Evolutionary conservation across 1,284 basidiomycete species (phyloP), one percentile per base, ranked within the genome.

Genomic region (Moniliella sp.): DNA sequence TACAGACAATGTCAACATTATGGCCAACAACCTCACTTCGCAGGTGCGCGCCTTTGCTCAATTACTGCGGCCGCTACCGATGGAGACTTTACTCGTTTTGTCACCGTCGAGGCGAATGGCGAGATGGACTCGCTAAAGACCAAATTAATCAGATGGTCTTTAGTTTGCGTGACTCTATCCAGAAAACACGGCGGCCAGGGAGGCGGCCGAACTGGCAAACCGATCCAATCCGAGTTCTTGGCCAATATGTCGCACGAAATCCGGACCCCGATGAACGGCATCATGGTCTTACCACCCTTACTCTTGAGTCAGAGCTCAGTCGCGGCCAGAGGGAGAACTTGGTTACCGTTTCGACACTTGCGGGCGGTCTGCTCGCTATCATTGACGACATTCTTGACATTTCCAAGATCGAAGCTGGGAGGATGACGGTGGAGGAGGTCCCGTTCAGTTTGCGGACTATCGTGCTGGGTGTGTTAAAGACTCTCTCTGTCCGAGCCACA

Each of bases 121-220:
- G 91, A 97, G 64, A 94, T 97, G 91, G 86, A 97, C 65, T 86
- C 80, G 40, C 71, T 99, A 65, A 97, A 97, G 70, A 94, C 83
- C 4, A 91, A 94, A 91, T 91, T 67, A 88, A 91, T 58, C 82
- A 91, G 63, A 94, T 94, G 88, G 83, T 97, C 39, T 93, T 84
- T 67, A 88, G 88, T 60, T 70, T 97, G 61, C 72, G 88, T 94
- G 88, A 97, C 62, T 76, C 74, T 46, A 88, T 99, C 40, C 91
- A 97, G 69, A 93, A 88, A 74, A 97, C 50, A 48, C 0, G 59
- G 57, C 1, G 61, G 61, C 52, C 39, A 67, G 64, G 66, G 66
- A 63, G 62, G 65, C 60, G 55, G 65, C 64, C 41, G 66, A 62
- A 53, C 67, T 62, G n/a, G n/a, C n/a, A n/a, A n/a, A n/a, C n/a